Base-by-base conservation (phyloP, 108 stramenopile species). In the Nitzschia inconspicua region DNA sequence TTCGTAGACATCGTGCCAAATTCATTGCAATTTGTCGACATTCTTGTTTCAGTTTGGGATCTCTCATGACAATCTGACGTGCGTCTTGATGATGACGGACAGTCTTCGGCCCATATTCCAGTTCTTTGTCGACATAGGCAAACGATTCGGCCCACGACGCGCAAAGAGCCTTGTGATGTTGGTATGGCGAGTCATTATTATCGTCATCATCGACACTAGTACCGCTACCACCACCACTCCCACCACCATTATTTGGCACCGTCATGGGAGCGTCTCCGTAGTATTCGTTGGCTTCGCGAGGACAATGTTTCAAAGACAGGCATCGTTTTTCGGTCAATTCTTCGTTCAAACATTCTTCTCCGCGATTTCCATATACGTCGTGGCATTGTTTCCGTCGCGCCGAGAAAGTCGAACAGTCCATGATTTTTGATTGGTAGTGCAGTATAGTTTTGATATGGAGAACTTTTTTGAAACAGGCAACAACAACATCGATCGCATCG, bases 71-170 rank as follows among this genome's bases (percentile, higher is more conserved):
- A 26, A 64, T 55, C 14, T 54, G 44, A 20, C 43, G 54, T 3
- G 73, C 68, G 10, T 69, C 43, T 24, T 27, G 35, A 53, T 69
- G 68, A 36, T 60, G 68, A 20, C 44, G 55, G n/a, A 47, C 52
- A 23, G 65, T 64, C 9, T 60, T 36, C 35, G 30, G 7, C 30
- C 62, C 56, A 50, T 44, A 50, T 43, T 64, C 58, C 61, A 65
- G 40, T 47, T 52, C 58, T 28, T 72, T 72, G 23, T 64, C 36
- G 16, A 27, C 64, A 62, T 63, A 74, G 43, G 51, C 59, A 61
- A 70, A 76, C 9, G 73, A 44, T 57, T 74, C 73, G 18, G 73
- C 73, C 73, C 73, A 74, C 0, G 66, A 67, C 22, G 60, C 53
- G 44, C 73, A 74, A 2, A 74, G 14, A 14, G 50, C 65, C 35